These are phyloP conservation scores for Xylaria grammica DNA, from an alignment of 495 filamentous ascomycete genomes.

Conservation along the genomic window DNA sequence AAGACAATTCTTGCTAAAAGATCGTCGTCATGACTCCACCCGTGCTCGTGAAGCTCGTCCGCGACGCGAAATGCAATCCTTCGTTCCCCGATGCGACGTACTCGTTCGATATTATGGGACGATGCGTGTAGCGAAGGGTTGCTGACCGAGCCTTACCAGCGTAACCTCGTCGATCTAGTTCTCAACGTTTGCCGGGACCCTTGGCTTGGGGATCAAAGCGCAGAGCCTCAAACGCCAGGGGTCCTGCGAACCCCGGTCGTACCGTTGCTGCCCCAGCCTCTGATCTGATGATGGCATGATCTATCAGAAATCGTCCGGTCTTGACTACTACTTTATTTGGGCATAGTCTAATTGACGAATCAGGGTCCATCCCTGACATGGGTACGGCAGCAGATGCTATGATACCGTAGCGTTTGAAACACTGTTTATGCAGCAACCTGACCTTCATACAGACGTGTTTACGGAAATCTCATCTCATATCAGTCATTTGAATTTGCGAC, in stretches of 20 bases:
- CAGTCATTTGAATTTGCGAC: not conserved
- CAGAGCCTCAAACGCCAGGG: constrained; percentile 37
- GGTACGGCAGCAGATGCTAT: not conserved
- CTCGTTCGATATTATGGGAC: constrained; percentile 40
- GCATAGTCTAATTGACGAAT: not conserved
- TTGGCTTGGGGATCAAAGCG: constrained; percentile 37
- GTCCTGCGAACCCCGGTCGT: constrained; percentile 33
- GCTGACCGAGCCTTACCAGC: constrained; percentile 24
- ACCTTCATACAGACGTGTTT: not conserved
- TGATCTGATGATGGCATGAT: constrained; percentile 41
- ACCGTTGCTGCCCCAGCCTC: constrained; percentile 28
- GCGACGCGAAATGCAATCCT: constrained; percentile 31
- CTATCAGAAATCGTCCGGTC: constrained; percentile 26
- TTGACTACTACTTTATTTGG: not conserved
- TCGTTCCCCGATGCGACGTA: constrained; percentile 26
- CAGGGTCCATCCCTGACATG: not conserved
- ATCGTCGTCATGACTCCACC: not conserved
- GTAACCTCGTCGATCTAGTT: constrained; percentile 17
- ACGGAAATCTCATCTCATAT: not conserved
- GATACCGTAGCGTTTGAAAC: constrained; percentile 3
- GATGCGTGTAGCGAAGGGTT: constrained; percentile 32
- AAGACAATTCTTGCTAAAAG: not conserved
- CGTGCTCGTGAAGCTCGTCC: constrained; percentile 17
- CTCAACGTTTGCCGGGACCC: constrained; percentile 17
- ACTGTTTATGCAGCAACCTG: not conserved